Evolutionary conservation across 2,329 filamentous ascomycete species (phyloP).

Genomic region (Penicillium sp.): DNA sequence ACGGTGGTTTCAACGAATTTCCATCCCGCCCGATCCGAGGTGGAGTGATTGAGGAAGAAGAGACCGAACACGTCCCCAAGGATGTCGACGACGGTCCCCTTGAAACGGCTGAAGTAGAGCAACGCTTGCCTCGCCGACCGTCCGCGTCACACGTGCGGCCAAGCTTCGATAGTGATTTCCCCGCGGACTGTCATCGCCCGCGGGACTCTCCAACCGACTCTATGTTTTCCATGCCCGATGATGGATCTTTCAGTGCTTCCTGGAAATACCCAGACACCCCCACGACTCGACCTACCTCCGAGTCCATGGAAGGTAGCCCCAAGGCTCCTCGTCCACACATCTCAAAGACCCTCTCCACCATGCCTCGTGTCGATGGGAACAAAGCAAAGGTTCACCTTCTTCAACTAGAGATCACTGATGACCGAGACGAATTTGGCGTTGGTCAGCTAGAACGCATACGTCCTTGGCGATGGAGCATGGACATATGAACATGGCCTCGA

Average conservation of each 20-base stretch:
- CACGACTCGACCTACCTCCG: slow-evolving; percentile 32
- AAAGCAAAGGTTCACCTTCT: slow-evolving; percentile 31
- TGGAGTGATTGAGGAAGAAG: slow-evolving; percentile 1
- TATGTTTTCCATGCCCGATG: slow-evolving; percentile 23
- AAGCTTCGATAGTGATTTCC: slow-evolving; percentile 7
- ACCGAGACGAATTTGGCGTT: slow-evolving; percentile 25
- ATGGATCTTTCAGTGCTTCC: slow-evolving; percentile 22
- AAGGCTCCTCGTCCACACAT: slow-evolving; percentile 26
- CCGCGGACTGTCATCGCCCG: slow-evolving; percentile 12
- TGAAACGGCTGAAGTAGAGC: slow-evolving; percentile 8
- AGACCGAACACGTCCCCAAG: slow-evolving; percentile 3
- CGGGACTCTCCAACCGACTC: slow-evolving; percentile 29
- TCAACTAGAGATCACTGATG: slow-evolving; percentile 34
- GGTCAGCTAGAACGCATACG: slow-evolving; percentile 31
- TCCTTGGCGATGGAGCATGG: slow-evolving; percentile 42
- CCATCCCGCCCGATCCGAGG: slow-evolving; percentile 6
- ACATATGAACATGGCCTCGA: slow-evolving; percentile 25
- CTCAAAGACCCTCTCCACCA: slow-evolving; percentile 29
- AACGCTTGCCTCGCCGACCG: slow-evolving; percentile 13
- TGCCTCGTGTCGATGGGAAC: slow-evolving; percentile 26
- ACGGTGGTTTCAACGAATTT: slow-evolving; percentile 9
- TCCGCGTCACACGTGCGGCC: slow-evolving; percentile 12
- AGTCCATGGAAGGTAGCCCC: slow-evolving; percentile 28
- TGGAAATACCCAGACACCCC: slow-evolving; percentile 33
- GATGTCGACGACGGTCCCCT: slow-evolving; percentile 4